A percentile compares a stretch with the other conserved stretches of the same genome.
Conservation (phyloP, 139 green algal genomes). For the Edaphochlamys debaryana region DNA sequence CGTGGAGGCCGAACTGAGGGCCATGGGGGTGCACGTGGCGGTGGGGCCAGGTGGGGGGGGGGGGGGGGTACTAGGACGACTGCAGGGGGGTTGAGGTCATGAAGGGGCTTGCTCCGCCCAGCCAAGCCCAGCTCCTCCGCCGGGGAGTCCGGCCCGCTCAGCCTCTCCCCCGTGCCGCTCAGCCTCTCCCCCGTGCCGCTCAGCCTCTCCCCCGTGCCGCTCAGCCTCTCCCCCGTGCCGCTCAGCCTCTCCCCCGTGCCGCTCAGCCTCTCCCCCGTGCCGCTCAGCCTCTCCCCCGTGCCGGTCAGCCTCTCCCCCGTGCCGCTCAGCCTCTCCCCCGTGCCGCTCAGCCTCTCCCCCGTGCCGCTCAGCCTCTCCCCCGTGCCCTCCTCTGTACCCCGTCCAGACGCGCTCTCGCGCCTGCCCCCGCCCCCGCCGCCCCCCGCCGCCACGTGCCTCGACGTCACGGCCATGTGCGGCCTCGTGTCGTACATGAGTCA, state of each 20-base stretch:
- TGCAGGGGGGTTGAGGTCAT: neutral
- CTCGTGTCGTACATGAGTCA: conserved; percentile 63
- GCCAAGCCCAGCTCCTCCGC: no score
- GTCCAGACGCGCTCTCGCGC: conserved; percentile 20
- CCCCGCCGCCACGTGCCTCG: conserved; percentile 49
- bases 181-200: no score
- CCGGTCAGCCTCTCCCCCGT: no score
- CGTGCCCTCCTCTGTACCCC: no score
- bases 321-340: no score
- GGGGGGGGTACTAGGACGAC: neutral
- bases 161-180: no score
- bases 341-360: neutral
- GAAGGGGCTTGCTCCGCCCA: neutral
- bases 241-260: no score
- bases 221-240: no score
- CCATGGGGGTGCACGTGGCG: conserved; percentile 55
- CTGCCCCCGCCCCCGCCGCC: conserved; percentile 43
- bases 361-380: neutral
- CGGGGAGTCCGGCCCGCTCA: no score
- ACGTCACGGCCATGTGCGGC: conserved; percentile 71
- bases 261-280: no score
- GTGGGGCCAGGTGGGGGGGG: conserved; percentile 13
- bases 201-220: no score
- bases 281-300: no score
- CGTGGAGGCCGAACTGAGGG: conserved; percentile 40